These are phyloP conservation scores for Choricystis sp. DNA, from an alignment of 139 green algal species.

Conservation along the genomic window DNA sequence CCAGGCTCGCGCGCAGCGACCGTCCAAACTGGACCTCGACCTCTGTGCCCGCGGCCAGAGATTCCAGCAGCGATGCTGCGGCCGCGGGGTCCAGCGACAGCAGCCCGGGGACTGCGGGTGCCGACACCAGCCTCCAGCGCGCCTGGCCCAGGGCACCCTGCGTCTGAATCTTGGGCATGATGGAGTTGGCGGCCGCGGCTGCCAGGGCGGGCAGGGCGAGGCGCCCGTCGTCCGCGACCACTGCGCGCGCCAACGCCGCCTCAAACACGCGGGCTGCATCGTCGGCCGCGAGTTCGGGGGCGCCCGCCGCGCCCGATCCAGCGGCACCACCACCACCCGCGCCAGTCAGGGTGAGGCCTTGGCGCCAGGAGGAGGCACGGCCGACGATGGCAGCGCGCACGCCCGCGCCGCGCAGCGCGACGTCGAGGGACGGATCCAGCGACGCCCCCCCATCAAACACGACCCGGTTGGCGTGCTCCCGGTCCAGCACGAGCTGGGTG, in stretches of 20 bases:
- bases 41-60: conserved; percentile 66
- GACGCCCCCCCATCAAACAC: conserved; percentile 57
- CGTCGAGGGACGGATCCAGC: conserved; percentile 47
- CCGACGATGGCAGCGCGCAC: conserved; percentile 50
- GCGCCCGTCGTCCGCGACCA: conserved; percentile 85
- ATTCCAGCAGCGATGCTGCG: conserved; percentile 17
- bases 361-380: conserved; percentile 49
- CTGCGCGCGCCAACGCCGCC: conserved; percentile 29
- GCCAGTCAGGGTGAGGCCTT: conserved; percentile 35
- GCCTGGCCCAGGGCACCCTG: conserved; percentile 59
- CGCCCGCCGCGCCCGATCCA: conserved; percentile 6
- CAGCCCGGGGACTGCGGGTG: conserved; percentile 59
- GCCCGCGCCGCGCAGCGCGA: conserved; percentile 50
- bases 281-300: conserved; percentile 19
- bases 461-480: conserved; percentile 70
- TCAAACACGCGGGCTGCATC: conserved; percentile 80
- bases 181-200: conserved; percentile 56
- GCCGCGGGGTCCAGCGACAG: conserved; percentile 45
- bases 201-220: conserved; percentile 78
- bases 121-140: conserved; percentile 75
- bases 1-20: conserved; percentile 46
- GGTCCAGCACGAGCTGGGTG: conserved; percentile 72
- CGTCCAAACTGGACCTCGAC: conserved; percentile 75
- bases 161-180: conserved; percentile 92
- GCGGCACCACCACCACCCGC: conserved; percentile 1